Conservation (phyloP, 495 filamentous ascomycete species). For the Penicillium herquei region DNA sequence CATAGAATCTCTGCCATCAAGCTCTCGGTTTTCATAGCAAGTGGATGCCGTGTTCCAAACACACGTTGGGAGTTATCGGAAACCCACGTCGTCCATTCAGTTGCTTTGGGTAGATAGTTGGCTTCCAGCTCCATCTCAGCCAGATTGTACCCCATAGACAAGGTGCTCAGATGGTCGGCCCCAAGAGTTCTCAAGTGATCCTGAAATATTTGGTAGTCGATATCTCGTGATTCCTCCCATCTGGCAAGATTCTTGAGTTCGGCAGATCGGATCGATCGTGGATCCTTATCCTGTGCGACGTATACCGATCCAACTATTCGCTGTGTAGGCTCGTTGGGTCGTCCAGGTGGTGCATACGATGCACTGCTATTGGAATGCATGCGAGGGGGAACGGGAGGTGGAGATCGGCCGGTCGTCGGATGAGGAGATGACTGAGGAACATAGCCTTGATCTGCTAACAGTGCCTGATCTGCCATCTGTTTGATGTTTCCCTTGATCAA, state of each 20-base stretch:
- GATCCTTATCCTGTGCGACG: conserved; percentile 28
- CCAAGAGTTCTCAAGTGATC: conserved; percentile 33
- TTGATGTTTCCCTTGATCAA: conserved; percentile 42
- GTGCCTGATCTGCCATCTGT: conserved; percentile 35
- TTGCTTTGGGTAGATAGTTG: conserved; percentile 26
- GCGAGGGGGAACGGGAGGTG: conserved; percentile 34
- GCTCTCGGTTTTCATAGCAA: conserved; percentile 36
- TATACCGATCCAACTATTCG: conserved; percentile 23
- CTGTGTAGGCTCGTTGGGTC: conserved; percentile 9
- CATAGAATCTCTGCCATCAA: conserved; percentile 32
- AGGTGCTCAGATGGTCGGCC: conserved; percentile 34
- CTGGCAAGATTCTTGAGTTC: conserved; percentile 28
- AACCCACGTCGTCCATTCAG: conserved; percentile 37
- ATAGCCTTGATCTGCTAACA: conserved; percentile 34
- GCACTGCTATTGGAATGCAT: conserved; percentile 34
- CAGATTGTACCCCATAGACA: conserved; percentile 31
- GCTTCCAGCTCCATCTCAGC: conserved; percentile 32
- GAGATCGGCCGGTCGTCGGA: conserved; percentile 3
- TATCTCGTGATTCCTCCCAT: conserved; percentile 34
- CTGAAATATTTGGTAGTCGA: conserved; percentile 40
- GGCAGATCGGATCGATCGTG: conserved; percentile 29
- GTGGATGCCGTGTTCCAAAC: conserved; percentile 30
- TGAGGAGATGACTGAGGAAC: conserved; percentile 26
- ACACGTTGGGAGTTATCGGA: conserved; percentile 31
- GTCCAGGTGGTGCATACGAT: conserved; percentile 25